Evolutionary conservation across 139 green algal species (phyloP).

Genomic region (Monoraphidium neglectum): DNA sequence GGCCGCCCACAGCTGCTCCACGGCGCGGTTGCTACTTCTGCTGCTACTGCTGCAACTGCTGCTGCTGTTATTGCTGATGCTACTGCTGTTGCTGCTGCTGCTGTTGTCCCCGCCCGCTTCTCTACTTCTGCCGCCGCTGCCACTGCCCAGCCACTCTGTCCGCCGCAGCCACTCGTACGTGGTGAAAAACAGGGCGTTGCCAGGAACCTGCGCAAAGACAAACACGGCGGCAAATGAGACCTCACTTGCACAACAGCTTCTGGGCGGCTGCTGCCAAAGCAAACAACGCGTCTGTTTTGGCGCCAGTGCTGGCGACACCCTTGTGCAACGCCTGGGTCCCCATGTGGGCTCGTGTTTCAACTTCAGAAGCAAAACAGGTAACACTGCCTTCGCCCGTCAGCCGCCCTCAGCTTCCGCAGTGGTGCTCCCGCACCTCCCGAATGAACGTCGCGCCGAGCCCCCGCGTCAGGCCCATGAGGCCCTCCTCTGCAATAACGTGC

Average conservation of each 20-base stretch:
- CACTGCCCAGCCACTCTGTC: not conserved
- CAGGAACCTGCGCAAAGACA: slow-evolving; percentile 42
- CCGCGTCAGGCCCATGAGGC: slow-evolving; percentile 54
- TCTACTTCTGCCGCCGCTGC: not conserved
- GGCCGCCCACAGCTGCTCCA: slow-evolving; percentile 7
- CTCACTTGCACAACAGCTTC: too few relatives aligned
- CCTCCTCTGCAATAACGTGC: slow-evolving; percentile 52
- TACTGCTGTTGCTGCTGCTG: slow-evolving; percentile 15
- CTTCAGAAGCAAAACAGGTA: too few relatives aligned
- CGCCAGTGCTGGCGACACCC: too few relatives aligned
- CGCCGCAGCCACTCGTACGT: slow-evolving; percentile 60
- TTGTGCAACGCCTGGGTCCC: too few relatives aligned
- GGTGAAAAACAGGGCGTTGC: slow-evolving; percentile 82
- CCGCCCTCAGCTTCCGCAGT: too few relatives aligned
- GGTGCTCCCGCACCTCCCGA: slow-evolving; percentile 46
- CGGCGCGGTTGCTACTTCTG: not conserved
- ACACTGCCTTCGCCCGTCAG: too few relatives aligned
- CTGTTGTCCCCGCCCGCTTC: not conserved
- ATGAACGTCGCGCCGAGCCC: slow-evolving; percentile 69
- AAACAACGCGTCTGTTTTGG: too few relatives aligned
- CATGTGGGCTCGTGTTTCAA: too few relatives aligned
- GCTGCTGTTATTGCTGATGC: not conserved
- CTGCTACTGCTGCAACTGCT: slow-evolving; percentile 14
- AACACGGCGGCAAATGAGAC: too few relatives aligned
- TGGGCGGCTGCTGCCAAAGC: too few relatives aligned